Conservation (phyloP, 2,329 filamentous ascomycete genomes). For the Cladosporium sp. region DNA sequence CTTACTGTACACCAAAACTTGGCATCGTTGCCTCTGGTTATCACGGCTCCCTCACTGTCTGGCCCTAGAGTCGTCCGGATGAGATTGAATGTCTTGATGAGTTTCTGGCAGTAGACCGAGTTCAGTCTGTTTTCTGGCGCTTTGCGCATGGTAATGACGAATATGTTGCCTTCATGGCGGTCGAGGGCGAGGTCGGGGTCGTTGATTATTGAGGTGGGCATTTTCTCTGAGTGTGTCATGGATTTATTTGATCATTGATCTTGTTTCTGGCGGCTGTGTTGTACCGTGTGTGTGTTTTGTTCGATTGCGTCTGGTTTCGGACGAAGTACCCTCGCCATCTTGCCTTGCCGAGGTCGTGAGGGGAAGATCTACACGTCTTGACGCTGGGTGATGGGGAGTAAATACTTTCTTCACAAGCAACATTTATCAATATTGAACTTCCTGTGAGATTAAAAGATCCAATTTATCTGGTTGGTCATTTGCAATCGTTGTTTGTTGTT, state of each 20-base stretch:
- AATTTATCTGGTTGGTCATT: too few species aligned
- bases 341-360: slow-evolving; percentile 12
- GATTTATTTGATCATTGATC: not conserved
- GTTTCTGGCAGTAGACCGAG: slow-evolving; percentile 48
- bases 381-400: not conserved
- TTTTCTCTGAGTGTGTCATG: not conserved
- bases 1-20: slow-evolving; percentile 48
- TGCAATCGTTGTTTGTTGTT: too few species aligned
- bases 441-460: too few species aligned
- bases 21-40: slow-evolving; percentile 49
- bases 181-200: slow-evolving; percentile 42
- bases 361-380: slow-evolving; percentile 4
- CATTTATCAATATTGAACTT: too few species aligned
- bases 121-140: slow-evolving; percentile 53
- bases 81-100: slow-evolving; percentile 47
- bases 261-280: not conserved
- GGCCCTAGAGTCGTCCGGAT: slow-evolving; percentile 46
- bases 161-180: slow-evolving; percentile 44
- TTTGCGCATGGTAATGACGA: slow-evolving; percentile 53
- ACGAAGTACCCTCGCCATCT: not conserved
- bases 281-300: too few species aligned
- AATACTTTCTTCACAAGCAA: too few species aligned
- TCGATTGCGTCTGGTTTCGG: not conserved
- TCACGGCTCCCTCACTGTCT: slow-evolving; percentile 49
- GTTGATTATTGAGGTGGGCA: slow-evolving; percentile 30